Conservation (phyloP, 1,139 yeast species). For the Pneumocystis jirovecii region DNA sequence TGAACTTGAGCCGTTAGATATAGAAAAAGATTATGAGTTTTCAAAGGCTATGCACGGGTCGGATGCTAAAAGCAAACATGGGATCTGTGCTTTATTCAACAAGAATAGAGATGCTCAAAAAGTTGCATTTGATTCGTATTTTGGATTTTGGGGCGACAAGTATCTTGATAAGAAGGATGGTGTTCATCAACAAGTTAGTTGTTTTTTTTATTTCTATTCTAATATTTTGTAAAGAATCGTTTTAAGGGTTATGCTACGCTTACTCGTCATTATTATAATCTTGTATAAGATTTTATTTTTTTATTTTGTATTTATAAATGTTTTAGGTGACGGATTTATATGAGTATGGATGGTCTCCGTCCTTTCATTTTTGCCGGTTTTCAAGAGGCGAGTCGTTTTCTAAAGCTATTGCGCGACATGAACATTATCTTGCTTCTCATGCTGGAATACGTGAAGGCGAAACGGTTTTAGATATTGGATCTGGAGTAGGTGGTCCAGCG, state of each 20-base stretch:
- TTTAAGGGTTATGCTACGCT: not conserved
- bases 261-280: not conserved
- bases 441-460: conserved; percentile 65
- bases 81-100: conserved; percentile 58
- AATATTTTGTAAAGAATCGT: conserved; percentile 94
- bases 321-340: conserved; percentile 29
- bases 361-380: conserved; percentile 95
- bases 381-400: conserved; percentile 85
- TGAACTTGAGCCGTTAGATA: not conserved
- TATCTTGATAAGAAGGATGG: conserved; percentile 48
- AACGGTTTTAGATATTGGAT: conserved; percentile 93
- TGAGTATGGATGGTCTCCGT: conserved; percentile 98
- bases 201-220: conserved; percentile 69
- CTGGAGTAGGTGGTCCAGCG: conserved; percentile 95
- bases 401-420: conserved; percentile 94
- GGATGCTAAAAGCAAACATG: conserved; percentile 47
- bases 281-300: not conserved
- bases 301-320: not conserved
- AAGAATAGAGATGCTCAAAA: conserved; percentile 68
- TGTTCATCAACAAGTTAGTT: conserved; percentile 32
- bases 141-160: conserved; percentile 79
- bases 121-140: conserved; percentile 77
- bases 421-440: conserved; percentile 81
- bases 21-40: not conserved
- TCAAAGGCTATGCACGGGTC: conserved; percentile 65